Percentiles rank a stretch among this genome's conserved stretches.
These are phyloP conservation scores for Backusella morwellensis DNA, from an alignment of 192 early-diverging fungal genomes.

Conservation along the genomic window DNA sequence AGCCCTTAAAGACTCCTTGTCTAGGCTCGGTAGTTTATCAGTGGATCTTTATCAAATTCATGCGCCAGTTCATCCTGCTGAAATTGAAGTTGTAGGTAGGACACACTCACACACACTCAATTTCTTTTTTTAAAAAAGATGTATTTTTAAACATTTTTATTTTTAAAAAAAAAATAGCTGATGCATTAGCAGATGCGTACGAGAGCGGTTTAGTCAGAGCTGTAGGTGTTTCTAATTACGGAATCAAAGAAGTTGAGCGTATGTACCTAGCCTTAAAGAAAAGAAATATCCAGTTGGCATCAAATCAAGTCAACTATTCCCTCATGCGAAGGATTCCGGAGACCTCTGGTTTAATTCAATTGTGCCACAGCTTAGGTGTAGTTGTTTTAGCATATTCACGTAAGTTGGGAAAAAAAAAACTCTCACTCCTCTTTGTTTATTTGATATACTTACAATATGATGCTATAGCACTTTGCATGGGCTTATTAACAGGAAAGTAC, in stretches of 20 bases:
- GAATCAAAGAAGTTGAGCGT: conserved; percentile 30
- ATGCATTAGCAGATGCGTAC: conserved; percentile 45
- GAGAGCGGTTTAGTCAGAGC: conserved; percentile 45
- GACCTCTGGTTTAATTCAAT: conserved; percentile 60
- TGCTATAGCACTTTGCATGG: conserved; percentile 22
- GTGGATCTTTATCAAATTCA: conserved; percentile 54
- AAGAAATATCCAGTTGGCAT: conserved; percentile 44
- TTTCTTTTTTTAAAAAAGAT: neutral
- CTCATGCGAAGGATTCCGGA: conserved; percentile 65
- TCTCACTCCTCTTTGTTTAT: neutral
- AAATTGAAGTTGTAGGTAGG: conserved; percentile 48
- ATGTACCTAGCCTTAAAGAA: conserved; percentile 46
- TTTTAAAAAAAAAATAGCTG: conserved; percentile 22
- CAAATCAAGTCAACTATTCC: conserved; percentile 47
- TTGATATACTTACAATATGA: neutral
- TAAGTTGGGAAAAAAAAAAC: conserved; percentile 8
- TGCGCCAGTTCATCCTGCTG: conserved; percentile 42
- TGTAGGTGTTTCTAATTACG: conserved; percentile 54
- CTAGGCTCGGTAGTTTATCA: conserved; percentile 39
- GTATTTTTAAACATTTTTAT: neutral
- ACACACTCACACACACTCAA: neutral
- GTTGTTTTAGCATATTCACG: conserved; percentile 71
- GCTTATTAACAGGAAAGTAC: conserved; percentile 6
- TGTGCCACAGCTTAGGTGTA: conserved; percentile 73
- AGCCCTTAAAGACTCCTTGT: conserved; percentile 45